These are phyloP conservation scores for Solanum chilense DNA, from an alignment of 257 asterid genomes.

Conservation along the genomic window DNA sequence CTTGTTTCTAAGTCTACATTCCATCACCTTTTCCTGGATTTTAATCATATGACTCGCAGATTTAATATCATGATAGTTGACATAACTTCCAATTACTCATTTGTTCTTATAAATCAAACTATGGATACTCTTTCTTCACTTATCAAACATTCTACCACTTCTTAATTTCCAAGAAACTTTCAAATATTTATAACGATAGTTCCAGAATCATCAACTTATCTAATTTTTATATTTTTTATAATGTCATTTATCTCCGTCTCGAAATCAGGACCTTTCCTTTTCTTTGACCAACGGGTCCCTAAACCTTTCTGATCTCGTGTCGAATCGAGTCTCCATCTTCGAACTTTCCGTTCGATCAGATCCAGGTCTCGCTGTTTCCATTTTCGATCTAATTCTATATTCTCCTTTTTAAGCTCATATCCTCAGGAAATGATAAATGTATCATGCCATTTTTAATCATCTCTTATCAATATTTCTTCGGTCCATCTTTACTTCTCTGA, in stretches of 20 bases:
- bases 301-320: too few species aligned
- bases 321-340: too few species aligned
- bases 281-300: too few species aligned
- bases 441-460: too few species aligned
- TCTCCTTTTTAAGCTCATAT: background rate
- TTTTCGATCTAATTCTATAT: background rate
- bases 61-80: background rate
- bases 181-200: background rate
- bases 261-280: too few species aligned
- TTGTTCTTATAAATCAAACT: background rate
- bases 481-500: background rate
- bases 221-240: background rate
- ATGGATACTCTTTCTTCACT: background rate
- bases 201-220: background rate
- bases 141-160: background rate
- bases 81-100: background rate
- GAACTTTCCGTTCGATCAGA: too few species aligned
- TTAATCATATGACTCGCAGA: background rate
- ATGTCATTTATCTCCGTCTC: background rate
- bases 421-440: accelerated
- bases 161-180: background rate
- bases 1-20: background rate
- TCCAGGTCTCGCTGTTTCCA: too few species aligned
- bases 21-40: too few species aligned
- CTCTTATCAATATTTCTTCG: background rate